These are phyloP conservation scores for Zygoascus sp. DNA, from an alignment of 1,139 yeast species.

Conservation along the genomic window DNA sequence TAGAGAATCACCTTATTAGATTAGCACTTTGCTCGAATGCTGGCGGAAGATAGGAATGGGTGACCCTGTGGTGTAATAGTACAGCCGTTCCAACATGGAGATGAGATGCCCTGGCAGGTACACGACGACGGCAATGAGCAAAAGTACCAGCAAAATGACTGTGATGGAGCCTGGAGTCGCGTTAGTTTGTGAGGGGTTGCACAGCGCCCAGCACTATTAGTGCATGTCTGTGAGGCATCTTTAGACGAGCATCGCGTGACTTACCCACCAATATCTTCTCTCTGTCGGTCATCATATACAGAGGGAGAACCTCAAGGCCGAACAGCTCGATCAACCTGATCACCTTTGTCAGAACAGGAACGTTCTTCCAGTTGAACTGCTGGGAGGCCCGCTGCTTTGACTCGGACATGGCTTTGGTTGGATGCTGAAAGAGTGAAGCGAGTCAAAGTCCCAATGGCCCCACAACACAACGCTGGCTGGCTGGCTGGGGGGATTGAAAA, in stretches of 20 bases:
- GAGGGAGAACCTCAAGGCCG: constrained; percentile 21
- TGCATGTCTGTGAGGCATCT: too few relatives aligned
- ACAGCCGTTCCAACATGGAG: constrained; percentile 22
- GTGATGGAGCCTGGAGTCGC: constrained; percentile 10
- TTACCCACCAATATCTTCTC: constrained; percentile 25
- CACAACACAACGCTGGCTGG: background rate
- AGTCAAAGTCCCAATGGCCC: background rate
- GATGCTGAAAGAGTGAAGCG: background rate
- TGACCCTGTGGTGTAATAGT: constrained; percentile 27
- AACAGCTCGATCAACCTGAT: constrained; percentile 15
- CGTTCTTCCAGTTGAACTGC: background rate
- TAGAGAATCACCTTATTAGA: too few relatives aligned
- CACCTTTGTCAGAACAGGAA: constrained; percentile 1
- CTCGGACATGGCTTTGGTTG: background rate
- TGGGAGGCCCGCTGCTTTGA: background rate
- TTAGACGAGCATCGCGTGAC: too few relatives aligned
- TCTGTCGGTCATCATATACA: constrained; percentile 26
- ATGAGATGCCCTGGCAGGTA: constrained; percentile 29
- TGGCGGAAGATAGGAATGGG: constrained; percentile 1
- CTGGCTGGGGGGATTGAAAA: background rate
- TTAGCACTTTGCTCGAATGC: too few relatives aligned
- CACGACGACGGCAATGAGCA: constrained; percentile 20
- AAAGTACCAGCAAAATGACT: constrained; percentile 8
- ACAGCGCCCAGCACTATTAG: too few relatives aligned
- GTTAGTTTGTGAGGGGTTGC: too few relatives aligned